Conservation (phyloP, 2,329 filamentous ascomycete genomes). For the Pseudogymnoascus sp. region DNA sequence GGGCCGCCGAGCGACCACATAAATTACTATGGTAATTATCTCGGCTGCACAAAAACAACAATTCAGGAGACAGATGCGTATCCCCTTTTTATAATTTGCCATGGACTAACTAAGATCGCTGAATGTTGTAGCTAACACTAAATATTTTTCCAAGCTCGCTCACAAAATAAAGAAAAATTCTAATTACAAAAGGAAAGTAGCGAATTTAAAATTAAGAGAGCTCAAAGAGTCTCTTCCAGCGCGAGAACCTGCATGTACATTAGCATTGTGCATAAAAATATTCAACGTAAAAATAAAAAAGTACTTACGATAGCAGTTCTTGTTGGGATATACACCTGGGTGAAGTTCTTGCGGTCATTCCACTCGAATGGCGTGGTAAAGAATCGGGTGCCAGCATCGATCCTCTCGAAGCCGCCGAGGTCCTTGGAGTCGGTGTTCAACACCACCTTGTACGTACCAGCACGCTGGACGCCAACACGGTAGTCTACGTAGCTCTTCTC, state of each 20-base stretch:
- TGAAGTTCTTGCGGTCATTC: constrained; percentile 85
- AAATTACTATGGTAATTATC: neutral
- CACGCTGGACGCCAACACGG: constrained; percentile 74
- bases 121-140: constrained; percentile 8
- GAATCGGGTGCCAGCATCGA: constrained; percentile 75
- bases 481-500: constrained; percentile 83
- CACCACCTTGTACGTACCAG: constrained; percentile 80
- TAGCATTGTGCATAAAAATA: constrained; percentile 12
- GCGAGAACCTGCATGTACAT: constrained; percentile 28
- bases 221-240: constrained; percentile 30
- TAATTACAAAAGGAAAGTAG: neutral
- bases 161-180: constrained; percentile 1
- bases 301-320: constrained; percentile 70
- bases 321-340: constrained; percentile 82
- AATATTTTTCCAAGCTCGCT: constrained; percentile 9
- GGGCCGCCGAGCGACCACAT: neutral
- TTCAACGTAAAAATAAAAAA: neutral
- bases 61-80: constrained; percentile 6
- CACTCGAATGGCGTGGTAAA: constrained; percentile 87
- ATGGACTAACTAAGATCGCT: neutral
- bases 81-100: neutral
- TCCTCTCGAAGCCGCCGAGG: constrained; percentile 71
- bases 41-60: constrained; percentile 1
- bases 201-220: neutral
- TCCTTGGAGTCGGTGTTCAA: constrained; percentile 71